Percentiles rank a stretch among this genome's conserved stretches.
phyloP scores from a whole-genome alignment of 371 early-diverging fungal genomes.

The Actinomortierella wolfii region DNA sequence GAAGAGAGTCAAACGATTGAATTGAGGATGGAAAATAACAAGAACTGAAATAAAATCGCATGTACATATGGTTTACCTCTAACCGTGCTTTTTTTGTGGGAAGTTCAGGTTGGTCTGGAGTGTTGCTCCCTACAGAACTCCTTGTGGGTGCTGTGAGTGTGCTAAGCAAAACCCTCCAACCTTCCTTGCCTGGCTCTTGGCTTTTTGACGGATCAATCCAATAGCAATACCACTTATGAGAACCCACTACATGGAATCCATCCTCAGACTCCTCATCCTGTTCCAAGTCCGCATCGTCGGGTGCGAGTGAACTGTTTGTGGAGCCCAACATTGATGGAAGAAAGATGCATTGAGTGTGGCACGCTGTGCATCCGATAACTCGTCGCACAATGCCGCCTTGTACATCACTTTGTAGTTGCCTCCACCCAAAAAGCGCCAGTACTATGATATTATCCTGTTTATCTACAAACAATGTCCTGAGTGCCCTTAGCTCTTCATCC shows the following conservation, averaged over 20 bases:
- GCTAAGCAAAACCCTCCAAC: constrained; percentile 23
- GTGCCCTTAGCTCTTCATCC: constrained; percentile 1
- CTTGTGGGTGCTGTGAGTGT: too few species aligned
- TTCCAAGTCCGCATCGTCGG: not conserved
- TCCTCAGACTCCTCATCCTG: constrained; percentile 8
- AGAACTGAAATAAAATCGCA: too few species aligned
- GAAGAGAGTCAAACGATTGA: too few species aligned
- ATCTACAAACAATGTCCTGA: constrained; percentile 1
- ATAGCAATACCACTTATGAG: constrained; percentile 44
- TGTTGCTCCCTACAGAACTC: too few species aligned
- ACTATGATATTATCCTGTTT: constrained; percentile 4
- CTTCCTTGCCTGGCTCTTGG: constrained; percentile 6
- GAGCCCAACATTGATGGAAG: constrained; percentile 6
- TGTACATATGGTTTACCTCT: too few species aligned
- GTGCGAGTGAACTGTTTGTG: too few species aligned
- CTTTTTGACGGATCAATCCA: constrained; percentile 26
- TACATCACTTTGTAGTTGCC: too few species aligned
- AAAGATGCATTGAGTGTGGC: constrained; percentile 33
- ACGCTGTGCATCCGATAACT: constrained; percentile 21
- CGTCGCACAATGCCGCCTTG: not conserved
- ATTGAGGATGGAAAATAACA: too few species aligned
- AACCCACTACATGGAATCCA: constrained; percentile 24
- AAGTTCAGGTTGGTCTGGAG: too few species aligned
- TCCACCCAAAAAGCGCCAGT: constrained; percentile 39
- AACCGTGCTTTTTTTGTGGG: too few species aligned